phyloP scores from a whole-genome alignment of 2,329 filamentous ascomycete genomes.

The Daldinia sp. region DNA sequence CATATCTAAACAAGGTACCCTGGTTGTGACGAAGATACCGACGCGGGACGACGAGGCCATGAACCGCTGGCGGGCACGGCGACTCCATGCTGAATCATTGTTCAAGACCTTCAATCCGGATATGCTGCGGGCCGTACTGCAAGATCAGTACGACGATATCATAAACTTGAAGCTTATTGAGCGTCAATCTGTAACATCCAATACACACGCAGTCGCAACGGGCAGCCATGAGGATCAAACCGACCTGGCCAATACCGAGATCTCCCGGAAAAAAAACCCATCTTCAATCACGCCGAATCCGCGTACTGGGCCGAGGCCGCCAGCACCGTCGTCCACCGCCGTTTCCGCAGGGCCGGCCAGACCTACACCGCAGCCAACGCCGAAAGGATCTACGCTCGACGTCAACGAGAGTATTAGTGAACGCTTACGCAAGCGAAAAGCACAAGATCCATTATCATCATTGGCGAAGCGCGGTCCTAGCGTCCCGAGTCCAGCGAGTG shows the following conservation, averaged over 20 bases:
- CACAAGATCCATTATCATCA: neutral
- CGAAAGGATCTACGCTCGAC: neutral
- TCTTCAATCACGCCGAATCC: neutral
- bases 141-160: constrained; percentile 34
- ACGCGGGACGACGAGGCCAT: neutral
- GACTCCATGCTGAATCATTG: constrained; percentile 15
- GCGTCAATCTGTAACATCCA: neutral
- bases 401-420: neutral
- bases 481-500: neutral
- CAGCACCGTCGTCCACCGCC: neutral
- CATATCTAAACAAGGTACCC: neutral
- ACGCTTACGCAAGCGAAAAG: neutral
- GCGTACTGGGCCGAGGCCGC: neutral
- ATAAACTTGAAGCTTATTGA: constrained; percentile 21
- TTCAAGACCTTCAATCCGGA: constrained; percentile 38
- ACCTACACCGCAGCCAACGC: neutral
- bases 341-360: neutral
- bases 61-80: constrained; percentile 21
- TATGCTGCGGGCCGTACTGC: constrained; percentile 35
- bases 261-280: neutral
- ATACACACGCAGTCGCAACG: neutral
- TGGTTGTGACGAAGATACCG: neutral
- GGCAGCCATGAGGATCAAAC: neutral
- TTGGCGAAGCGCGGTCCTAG: neutral
- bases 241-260: neutral